Conservation (phyloP, 352 stramenopile species). For the Pythium chondricola region DNA sequence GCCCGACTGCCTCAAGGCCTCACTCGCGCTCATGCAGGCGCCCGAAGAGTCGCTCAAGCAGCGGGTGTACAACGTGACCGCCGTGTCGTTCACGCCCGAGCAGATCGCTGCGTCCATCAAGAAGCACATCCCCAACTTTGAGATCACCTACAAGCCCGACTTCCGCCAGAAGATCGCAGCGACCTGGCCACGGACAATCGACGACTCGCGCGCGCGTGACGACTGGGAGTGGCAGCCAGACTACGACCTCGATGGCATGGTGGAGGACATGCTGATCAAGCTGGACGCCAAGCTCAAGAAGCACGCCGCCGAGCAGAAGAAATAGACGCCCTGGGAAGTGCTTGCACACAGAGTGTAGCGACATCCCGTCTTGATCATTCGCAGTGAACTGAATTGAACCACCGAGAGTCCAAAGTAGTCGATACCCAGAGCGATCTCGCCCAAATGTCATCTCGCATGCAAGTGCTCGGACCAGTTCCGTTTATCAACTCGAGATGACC, state of each 20-base stretch:
- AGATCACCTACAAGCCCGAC: slow-evolving; percentile 85
- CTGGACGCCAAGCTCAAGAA: slow-evolving; percentile 74
- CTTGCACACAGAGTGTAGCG: too few species aligned
- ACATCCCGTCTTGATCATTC: too few species aligned
- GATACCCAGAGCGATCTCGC: too few species aligned
- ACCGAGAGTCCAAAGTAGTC: too few species aligned
- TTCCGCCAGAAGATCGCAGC: slow-evolving; percentile 90
- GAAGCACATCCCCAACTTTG: slow-evolving; percentile 83
- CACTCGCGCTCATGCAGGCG: slow-evolving; percentile 74
- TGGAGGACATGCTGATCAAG: slow-evolving; percentile 86
- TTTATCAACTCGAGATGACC: too few species aligned
- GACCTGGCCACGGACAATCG: slow-evolving; percentile 85
- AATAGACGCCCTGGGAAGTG: too few species aligned
- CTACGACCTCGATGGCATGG: slow-evolving; percentile 87
- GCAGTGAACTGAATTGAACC: too few species aligned
- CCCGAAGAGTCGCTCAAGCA: slow-evolving; percentile 64
- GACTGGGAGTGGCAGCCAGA: slow-evolving; percentile 89
- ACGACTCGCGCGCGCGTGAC: slow-evolving; percentile 72
- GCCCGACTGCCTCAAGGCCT: slow-evolving; percentile 88
- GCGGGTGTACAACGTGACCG: slow-evolving; percentile 89
- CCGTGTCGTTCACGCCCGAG: slow-evolving; percentile 84
- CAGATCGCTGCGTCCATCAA: slow-evolving; percentile 82
- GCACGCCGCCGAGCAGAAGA: slow-evolving; percentile 10
- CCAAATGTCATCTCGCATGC: too few species aligned
- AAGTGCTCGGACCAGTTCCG: too few species aligned